These are phyloP conservation scores for Botryosphaeria dothidea DNA, from an alignment of 2,329 filamentous ascomycete species.

Conservation along the genomic window DNA sequence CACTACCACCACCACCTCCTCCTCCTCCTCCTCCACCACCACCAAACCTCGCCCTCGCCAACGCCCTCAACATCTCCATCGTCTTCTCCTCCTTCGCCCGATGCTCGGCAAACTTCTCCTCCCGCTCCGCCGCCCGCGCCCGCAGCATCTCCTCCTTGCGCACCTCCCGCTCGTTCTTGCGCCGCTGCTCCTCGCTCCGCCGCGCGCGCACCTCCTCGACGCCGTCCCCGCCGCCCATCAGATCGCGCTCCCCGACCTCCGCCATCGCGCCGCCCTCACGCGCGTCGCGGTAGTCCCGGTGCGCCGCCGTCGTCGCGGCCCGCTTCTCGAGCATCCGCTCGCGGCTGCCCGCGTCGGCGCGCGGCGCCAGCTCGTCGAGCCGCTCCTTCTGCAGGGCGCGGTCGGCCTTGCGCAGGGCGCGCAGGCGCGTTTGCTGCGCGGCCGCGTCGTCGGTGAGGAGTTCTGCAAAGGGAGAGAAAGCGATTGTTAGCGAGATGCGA, in stretches of 20 bases:
- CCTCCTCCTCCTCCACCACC: neutral
- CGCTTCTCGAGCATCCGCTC: slow-evolving; percentile 89
- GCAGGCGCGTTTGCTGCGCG: slow-evolving; percentile 54
- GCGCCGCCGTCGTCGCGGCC: slow-evolving; percentile 68
- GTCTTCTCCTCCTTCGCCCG: slow-evolving; percentile 79
- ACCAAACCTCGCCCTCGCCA: slow-evolving; percentile 72
- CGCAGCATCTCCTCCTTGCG: slow-evolving; percentile 77
- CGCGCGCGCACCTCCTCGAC: slow-evolving; percentile 67
- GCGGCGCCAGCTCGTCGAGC: slow-evolving; percentile 78
- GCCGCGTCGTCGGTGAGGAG: slow-evolving; percentile 52
- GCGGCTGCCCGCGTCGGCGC: slow-evolving; percentile 77
- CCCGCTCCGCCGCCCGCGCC: slow-evolving; percentile 75
- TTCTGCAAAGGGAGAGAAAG: slow-evolving; percentile 31
- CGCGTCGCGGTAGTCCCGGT: slow-evolving; percentile 70
- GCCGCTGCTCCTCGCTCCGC: slow-evolving; percentile 63
- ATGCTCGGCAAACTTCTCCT: slow-evolving; percentile 71
- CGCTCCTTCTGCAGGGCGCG: slow-evolving; percentile 67
- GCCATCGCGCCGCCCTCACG: slow-evolving; percentile 65
- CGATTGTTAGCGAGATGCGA: no score
- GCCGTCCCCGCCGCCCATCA: slow-evolving; percentile 73
- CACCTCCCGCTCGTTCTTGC: slow-evolving; percentile 81
- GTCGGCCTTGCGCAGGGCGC: slow-evolving; percentile 64
- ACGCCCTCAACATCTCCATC: slow-evolving; percentile 74
- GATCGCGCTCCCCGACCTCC: slow-evolving; percentile 70
- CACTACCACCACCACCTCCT: neutral